These are phyloP conservation scores for Potentilla sterilis DNA, from an alignment of 306 rosid genomes.

Conservation along the genomic window DNA sequence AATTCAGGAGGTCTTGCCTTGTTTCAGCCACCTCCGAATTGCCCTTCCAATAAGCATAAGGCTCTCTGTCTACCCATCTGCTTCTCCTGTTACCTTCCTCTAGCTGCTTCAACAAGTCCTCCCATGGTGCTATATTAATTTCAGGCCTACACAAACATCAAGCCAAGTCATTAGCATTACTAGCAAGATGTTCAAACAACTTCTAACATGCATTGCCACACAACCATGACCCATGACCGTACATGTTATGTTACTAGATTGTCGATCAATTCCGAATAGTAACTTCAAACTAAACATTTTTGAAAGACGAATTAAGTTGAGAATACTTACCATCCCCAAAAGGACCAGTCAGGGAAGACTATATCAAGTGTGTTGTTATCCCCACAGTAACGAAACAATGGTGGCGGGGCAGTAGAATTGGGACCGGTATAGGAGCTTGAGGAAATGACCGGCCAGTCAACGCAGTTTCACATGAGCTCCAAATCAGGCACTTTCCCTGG, in stretches of 20 bases:
- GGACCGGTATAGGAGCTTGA: conserved; percentile 16
- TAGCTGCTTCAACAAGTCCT: conserved; percentile 53
- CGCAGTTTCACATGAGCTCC: conserved; percentile 89
- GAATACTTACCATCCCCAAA: conserved; percentile 80
- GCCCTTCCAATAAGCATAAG: conserved; percentile 94
- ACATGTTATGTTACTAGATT: neutral
- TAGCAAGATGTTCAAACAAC: neutral
- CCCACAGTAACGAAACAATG: conserved; percentile 73
- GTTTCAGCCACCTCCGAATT: conserved; percentile 69
- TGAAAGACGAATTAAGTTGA: neutral
- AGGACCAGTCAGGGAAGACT: conserved; percentile 98
- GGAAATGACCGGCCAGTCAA: conserved; percentile 68
- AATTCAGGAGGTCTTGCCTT: conserved; percentile 76
- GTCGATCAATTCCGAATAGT: neutral
- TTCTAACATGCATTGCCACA: neutral
- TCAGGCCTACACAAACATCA: conserved; percentile 54
- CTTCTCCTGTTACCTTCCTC: conserved; percentile 60
- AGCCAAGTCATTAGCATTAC: neutral
- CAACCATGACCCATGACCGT: neutral
- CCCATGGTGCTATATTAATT: conserved; percentile 84
- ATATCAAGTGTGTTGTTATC: conserved; percentile 64
- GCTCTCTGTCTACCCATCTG: conserved; percentile 66
- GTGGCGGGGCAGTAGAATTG: conserved; percentile 51
- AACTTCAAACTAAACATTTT: too few species aligned
- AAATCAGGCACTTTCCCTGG: conserved; percentile 74